These are phyloP conservation scores for Ordospora pajunii DNA, from an alignment of 371 early-diverging fungal genomes.

Conservation along the genomic window DNA sequence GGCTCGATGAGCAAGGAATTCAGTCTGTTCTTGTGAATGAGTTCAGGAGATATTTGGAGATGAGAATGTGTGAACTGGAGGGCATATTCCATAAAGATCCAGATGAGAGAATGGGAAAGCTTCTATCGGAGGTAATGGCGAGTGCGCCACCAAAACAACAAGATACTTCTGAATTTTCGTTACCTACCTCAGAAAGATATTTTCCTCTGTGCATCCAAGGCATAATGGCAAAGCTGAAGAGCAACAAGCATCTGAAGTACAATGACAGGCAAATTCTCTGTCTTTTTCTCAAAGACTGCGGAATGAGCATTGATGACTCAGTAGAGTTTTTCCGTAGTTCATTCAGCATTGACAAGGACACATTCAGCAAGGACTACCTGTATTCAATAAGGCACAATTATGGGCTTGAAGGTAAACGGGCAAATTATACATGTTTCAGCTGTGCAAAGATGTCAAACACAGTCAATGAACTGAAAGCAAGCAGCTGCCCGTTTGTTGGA, in stretches of 20 bases:
- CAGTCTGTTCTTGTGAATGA: conserved; percentile 32
- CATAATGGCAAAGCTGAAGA: conserved; percentile 43
- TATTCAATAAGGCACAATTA: conserved; percentile 93
- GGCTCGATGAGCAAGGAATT: conserved; percentile 9
- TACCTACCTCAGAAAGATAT: conserved; percentile 7
- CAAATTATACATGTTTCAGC: conserved; percentile 76
- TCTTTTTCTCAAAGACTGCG: conserved; percentile 58
- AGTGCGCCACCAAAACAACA: not conserved
- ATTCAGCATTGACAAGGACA: conserved; percentile 68
- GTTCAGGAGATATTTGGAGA: conserved; percentile 39
- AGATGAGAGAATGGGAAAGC: conserved; percentile 48
- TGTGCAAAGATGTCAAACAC: conserved; percentile 76
- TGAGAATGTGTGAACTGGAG: conserved; percentile 35
- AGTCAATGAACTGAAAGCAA: conserved; percentile 57
- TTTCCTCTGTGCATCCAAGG: conserved; percentile 57
- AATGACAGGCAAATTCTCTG: conserved; percentile 55
- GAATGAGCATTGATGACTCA: conserved; percentile 50
- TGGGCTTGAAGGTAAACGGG: conserved; percentile 86
- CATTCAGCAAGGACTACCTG: conserved; percentile 78
- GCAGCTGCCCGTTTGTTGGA: conserved; percentile 46
- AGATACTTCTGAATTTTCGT: not conserved
- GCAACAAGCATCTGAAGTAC: conserved; percentile 56
- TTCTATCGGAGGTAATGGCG: conserved; percentile 25
- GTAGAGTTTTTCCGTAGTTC: conserved; percentile 47
- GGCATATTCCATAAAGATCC: not conserved